Evolutionary conservation across 2,329 filamentous ascomycete genomes (phyloP), one percentile per base, ranked within the genome.

Genomic region (Xylaria sp.): DNA sequence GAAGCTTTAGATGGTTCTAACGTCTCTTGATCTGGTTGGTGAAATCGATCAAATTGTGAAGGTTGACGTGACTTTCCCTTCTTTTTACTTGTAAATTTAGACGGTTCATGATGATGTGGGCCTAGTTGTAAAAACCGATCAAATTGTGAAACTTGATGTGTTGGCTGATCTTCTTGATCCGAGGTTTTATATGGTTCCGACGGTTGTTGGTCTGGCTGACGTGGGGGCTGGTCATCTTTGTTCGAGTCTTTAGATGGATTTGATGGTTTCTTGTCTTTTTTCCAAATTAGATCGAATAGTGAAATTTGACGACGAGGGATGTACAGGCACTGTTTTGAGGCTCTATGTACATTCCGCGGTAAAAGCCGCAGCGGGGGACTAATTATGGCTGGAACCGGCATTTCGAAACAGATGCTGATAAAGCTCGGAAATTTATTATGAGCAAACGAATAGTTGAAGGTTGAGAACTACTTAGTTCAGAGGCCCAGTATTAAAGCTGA

Each of bases 321-420:
- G n/a, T 23, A 52, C 2, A 65, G 41, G 18, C 13, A n/a, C 5
- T 50, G 32, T 39, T 20, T 28, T 6, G 57, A 36, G 20, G 28
- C 39, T 13, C 15, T 55, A 13, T n/a, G 30, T 50, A 52, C n/a
- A 32, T n/a, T 43, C n/a, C 41, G 53, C 6, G 61, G n/a, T 9
- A 41, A 15, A 4, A 46, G 48, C 36, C 59, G 61, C 18, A 63
- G n/a, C 20, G 59, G 43, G 15, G 46, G 48, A n/a, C 53, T 20
- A 5, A 46, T 2, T 12, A 32, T n/a, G 10, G 32, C 9, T 23
- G 46, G 15, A 25, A 23, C 20, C 7, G 55, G 25, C 65, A 70
- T 68, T 7, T 30, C 55, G 18, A 15, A 43, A 13, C 13, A n/a
- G 9, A 28, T 20, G n/a, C 23, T 12, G 3, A 30, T 43, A 28